These are phyloP conservation scores for Saccharum spontaneum DNA, from an alignment of 176 grass and related monocot genomes.

Conservation along the genomic window DNA sequence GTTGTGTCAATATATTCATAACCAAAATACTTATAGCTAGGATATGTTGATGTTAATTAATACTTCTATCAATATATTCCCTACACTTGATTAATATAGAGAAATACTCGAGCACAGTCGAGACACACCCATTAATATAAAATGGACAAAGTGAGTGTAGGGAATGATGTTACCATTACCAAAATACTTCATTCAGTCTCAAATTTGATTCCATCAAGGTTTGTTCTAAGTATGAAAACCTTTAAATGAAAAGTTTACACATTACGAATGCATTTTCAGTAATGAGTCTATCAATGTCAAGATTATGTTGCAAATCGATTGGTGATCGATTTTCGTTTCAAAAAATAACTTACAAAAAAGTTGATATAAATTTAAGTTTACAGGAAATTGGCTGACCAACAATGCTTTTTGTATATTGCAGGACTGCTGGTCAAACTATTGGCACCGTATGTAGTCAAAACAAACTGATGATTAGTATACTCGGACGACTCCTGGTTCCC, in stretches of 20 bases:
- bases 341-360: not conserved
- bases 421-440: not conserved
- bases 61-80: too few species aligned
- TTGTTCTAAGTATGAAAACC: not conserved
- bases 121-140: too few species aligned
- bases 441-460: not conserved
- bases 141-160: too few species aligned
- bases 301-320: too few species aligned
- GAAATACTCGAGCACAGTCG: too few species aligned
- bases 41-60: too few species aligned
- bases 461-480: not conserved
- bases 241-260: too few species aligned
- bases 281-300: too few species aligned
- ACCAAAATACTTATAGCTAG: too few species aligned
- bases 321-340: not conserved
- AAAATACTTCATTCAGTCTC: not conserved
- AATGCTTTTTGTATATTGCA: not conserved
- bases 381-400: not conserved
- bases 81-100: too few species aligned
- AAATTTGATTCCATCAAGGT: not conserved
- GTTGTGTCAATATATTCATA: too few species aligned
- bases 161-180: not conserved
- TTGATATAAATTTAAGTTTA: not conserved
- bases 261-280: too few species aligned
- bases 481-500: not conserved